Evolutionary conservation across 306 rosid genomes (phyloP), one percentile per base, ranked within the genome.

Genomic region (Ormosia emarginata): DNA sequence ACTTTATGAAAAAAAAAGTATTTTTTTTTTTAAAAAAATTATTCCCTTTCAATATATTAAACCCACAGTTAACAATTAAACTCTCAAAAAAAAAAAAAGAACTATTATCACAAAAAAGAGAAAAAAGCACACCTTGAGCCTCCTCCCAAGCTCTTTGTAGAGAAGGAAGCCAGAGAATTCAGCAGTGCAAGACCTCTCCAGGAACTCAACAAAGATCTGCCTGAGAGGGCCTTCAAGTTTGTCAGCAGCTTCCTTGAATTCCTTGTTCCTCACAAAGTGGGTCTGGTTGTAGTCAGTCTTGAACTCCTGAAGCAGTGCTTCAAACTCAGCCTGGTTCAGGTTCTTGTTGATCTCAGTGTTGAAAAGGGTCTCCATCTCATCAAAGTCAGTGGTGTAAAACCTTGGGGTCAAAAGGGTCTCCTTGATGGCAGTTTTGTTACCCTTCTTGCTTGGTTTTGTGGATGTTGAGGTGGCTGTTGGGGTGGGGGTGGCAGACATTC

Each of bases 121-220:
- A 24, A 24, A 24, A 24, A 24, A 24, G 24, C 24, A 24, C 30
- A 95, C 99, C 99, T 92, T 95, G 66, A 95, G 98, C 79, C 99
- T 93, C 86, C 98, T 86, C 74, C 99, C 99, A 17, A 95, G 94
- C 88, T 95, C 99, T 71, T 95, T 95, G 92, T 95, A 95, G 36
- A 95, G 98, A 79, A 95, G 97, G 75, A 95, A 95, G 1, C 99
- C 99, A 66, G 99, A 95, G 91, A 95, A 95, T 79, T 95, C 99
- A 72, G 99, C 99, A 82, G 99, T 95, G 33, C 98, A 95, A 24
- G 99, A 95, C 91, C 99, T 89, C 89, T 95, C 98, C 50, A 95
- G 90, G 81, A 95, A 95, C 94, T 95, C 99, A 2, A 95, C 99
- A 70, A 95, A 95, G 80, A 95, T 95, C 81, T 95, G 97, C 17